These are phyloP conservation scores for Penicilliopsis zonata DNA, from an alignment of 495 filamentous ascomycete species.

Conservation along the genomic window DNA sequence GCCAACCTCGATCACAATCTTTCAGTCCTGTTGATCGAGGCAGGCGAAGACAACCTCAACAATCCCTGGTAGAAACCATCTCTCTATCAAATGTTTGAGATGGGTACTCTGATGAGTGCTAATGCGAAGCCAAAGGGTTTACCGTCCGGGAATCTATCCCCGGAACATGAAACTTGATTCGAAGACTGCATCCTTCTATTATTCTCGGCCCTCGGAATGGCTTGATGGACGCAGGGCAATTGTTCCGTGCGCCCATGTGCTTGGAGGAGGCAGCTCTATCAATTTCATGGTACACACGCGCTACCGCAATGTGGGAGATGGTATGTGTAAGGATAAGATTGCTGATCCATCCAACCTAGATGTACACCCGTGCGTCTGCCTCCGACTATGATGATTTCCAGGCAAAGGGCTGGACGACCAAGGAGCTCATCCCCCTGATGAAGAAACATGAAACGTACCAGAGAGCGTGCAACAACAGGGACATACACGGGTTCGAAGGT, in stretches of 20 bases:
- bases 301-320: conserved; percentile 1
- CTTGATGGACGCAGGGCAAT: conserved; percentile 60
- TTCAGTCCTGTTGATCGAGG: conserved; percentile 68
- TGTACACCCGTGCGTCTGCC: conserved; percentile 75
- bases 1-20: conserved; percentile 74
- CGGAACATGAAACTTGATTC: conserved; percentile 75
- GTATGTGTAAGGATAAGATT: no score
- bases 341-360: conserved; percentile 33
- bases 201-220: conserved; percentile 63
- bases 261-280: conserved; percentile 69
- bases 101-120: no score
- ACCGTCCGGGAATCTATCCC: conserved; percentile 66
- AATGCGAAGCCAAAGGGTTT: conserved; percentile 48
- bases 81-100: not conserved
- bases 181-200: conserved; percentile 78
- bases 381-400: conserved; percentile 81
- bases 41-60: conserved; percentile 68
- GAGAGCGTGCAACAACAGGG: conserved; percentile 59
- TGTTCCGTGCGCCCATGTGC: conserved; percentile 67
- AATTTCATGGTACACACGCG: conserved; percentile 56
- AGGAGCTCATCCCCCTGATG: conserved; percentile 71
- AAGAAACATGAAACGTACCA: conserved; percentile 80
- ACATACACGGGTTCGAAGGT: conserved; percentile 67
- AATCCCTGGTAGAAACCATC: conserved; percentile 47
- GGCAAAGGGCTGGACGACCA: conserved; percentile 67